Evolutionary conservation across 345 rosid species (phyloP).

Genomic region (Gossypium stocksii): DNA sequence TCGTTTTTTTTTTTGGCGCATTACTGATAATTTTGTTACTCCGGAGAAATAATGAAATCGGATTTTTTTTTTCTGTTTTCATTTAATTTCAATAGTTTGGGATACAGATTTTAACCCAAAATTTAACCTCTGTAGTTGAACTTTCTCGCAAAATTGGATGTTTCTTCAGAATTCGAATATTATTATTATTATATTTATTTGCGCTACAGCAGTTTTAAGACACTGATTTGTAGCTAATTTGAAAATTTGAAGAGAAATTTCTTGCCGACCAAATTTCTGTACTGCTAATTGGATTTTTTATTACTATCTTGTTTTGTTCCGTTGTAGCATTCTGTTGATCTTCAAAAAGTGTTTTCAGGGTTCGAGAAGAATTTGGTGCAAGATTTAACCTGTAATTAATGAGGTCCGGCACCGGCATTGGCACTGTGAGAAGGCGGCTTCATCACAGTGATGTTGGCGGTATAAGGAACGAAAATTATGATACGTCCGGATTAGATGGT

Average conservation of each 20-base stretch:
- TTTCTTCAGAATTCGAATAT: background rate
- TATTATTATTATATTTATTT: too few relatives aligned
- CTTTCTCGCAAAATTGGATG: background rate
- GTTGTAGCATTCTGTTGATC: background rate
- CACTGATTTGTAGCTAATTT: background rate
- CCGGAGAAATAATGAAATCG: background rate
- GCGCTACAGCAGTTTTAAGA: background rate
- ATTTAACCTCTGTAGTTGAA: background rate
- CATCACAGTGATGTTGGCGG: slow-evolving; percentile 81
- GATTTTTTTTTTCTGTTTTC: background rate
- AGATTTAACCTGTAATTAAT: slow-evolving; percentile 21
- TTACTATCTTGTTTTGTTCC: background rate
- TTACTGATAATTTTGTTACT: background rate
- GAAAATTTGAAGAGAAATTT: background rate
- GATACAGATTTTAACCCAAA: background rate
- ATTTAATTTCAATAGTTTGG: background rate
- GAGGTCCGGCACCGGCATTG: slow-evolving; percentile 51
- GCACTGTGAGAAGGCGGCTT: slow-evolving; percentile 65
- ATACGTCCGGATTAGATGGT: slow-evolving; percentile 46
- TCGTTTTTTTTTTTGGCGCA: background rate
- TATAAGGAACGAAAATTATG: slow-evolving; percentile 47
- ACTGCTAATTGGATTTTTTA: background rate
- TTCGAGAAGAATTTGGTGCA: slow-evolving; percentile 3
- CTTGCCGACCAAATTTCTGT: background rate
- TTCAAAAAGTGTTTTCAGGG: background rate